Conservation (phyloP, 768 basidiomycete genomes). For the Lanmaoa pseudosensibilis region DNA sequence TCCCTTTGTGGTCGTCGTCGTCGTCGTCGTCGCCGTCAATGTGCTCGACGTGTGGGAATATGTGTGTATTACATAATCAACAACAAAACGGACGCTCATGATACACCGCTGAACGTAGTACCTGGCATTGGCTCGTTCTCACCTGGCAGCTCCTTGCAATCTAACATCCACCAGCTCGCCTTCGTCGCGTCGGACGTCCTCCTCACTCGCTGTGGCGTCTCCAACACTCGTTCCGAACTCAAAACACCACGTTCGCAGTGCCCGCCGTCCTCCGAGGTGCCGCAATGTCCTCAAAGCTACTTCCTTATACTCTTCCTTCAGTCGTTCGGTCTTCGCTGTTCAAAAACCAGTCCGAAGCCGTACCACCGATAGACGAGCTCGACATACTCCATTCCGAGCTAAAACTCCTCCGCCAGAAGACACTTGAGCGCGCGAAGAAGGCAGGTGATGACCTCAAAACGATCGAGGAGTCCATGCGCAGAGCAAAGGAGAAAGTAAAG, state of each 20-base stretch:
- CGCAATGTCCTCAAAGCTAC: slow-evolving; percentile 63
- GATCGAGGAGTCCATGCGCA: slow-evolving; percentile 74
- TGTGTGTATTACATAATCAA: slow-evolving; percentile 25
- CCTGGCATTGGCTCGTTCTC: slow-evolving; percentile 24
- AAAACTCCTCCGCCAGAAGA: slow-evolving; percentile 48
- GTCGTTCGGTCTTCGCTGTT: slow-evolving; percentile 58
- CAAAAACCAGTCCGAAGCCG: slow-evolving; percentile 59
- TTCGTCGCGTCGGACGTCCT: slow-evolving; percentile 19
- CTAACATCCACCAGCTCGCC: slow-evolving; percentile 11
- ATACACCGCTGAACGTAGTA: slow-evolving; percentile 30
- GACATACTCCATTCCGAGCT: slow-evolving; percentile 66
- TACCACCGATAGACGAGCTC: slow-evolving; percentile 75
- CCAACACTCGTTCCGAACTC: slow-evolving; percentile 12
- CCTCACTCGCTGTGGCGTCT: slow-evolving; percentile 8
- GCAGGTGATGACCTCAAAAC: slow-evolving; percentile 72
- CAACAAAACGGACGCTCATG: slow-evolving; percentile 33
- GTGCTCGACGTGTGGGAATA: slow-evolving; percentile 24
- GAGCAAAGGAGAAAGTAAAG: slow-evolving; percentile 73
- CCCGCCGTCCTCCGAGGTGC: slow-evolving; percentile 22
- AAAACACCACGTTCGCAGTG: slow-evolving; percentile 6
- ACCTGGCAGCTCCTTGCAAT: slow-evolving; percentile 21
- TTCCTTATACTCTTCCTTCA: slow-evolving; percentile 48
- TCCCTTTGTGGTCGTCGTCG: neutral
- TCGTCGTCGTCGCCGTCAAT: slow-evolving; percentile 4
- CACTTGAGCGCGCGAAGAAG: slow-evolving; percentile 66